Evolutionary conservation across 106 monocot species (phyloP), one percentile per base, ranked within the genome.

Genomic region (Agapanthus africanus): DNA sequence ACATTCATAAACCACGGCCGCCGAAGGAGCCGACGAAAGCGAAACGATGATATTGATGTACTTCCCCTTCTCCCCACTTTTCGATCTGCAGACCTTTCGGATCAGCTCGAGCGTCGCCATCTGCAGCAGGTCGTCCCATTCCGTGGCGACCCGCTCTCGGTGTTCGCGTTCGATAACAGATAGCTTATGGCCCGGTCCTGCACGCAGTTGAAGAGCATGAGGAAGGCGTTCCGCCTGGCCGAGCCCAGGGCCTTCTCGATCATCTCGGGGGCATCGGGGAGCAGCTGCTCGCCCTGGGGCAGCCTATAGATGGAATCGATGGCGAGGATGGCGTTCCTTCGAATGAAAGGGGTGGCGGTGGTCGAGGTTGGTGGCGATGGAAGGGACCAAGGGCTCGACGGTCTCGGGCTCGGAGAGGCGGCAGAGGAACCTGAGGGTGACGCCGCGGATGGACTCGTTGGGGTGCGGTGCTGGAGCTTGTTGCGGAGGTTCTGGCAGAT

Each of bases 51-150:
- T 84, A 67, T 74, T 83, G 65, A 93, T 88, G 54, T 93, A 88
- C 71, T 75, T 81, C 4, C 79, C 93, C 72, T 93, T 93, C 76
- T 88, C 86, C 0, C 68, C 74, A 0, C 77, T 70, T 63, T 83
- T 88, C 7, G 83, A 79, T 14, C 93, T 68, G 72, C 93, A 93
- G 31, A 93, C 88, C 79, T 93, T 93, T 31, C 86, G 83, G 70
- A 93, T 88, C 33, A 93, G 81, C 61, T 93, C 88, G 2, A 93
- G 71, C 0, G 70, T 85, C 22, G 83, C 93, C 93, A 93, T 93
- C 83, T 93, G 93, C 40, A 93, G 73, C 56, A 84, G 77, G 38
- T 88, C 93, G 1, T 79, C 78, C 93, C 93, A 93, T 9, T 79
- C 88, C 0, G 79, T n/a, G n/a, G n/a, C 39, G 35, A 93, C 86